Evolutionary conservation across 495 filamentous ascomycete species (phyloP).

Genomic region (Annulohypoxylon bovei): DNA sequence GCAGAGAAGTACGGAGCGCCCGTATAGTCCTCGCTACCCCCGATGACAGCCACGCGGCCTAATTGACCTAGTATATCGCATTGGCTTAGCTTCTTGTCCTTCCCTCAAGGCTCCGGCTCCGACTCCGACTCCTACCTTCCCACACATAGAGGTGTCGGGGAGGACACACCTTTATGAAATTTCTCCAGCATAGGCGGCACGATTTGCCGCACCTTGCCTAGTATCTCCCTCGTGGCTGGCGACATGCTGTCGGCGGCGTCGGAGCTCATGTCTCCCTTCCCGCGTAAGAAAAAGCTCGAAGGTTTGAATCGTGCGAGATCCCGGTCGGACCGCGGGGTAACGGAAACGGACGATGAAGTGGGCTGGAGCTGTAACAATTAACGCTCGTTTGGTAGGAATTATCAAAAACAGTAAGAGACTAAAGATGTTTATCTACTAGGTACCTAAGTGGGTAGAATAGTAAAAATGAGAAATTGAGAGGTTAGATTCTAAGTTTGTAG

Average conservation of each 20-base stretch:
- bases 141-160: background rate
- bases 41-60: slow-evolving; percentile 92
- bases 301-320: background rate
- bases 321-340: slow-evolving; percentile 12
- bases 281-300: background rate
- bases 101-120: background rate
- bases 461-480: background rate
- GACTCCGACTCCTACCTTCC: background rate
- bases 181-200: slow-evolving; percentile 94
- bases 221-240: slow-evolving; percentile 67
- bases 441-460: background rate
- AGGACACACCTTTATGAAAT: slow-evolving; percentile 91
- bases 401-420: too few species aligned
- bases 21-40: slow-evolving; percentile 94
- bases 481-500: background rate
- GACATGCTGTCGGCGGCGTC: slow-evolving; percentile 50
- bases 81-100: background rate
- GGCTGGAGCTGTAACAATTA: background rate
- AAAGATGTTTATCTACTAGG: background rate
- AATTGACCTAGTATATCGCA: slow-evolving; percentile 73
- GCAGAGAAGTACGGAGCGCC: slow-evolving; percentile 98
- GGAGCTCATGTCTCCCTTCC: slow-evolving; percentile 37
- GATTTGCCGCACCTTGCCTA: slow-evolving; percentile 86
- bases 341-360: background rate
- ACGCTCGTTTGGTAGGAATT: background rate